phyloP scores from a whole-genome alignment of 2,329 filamentous ascomycete genomes.

The Aspergillus glaucus region DNA sequence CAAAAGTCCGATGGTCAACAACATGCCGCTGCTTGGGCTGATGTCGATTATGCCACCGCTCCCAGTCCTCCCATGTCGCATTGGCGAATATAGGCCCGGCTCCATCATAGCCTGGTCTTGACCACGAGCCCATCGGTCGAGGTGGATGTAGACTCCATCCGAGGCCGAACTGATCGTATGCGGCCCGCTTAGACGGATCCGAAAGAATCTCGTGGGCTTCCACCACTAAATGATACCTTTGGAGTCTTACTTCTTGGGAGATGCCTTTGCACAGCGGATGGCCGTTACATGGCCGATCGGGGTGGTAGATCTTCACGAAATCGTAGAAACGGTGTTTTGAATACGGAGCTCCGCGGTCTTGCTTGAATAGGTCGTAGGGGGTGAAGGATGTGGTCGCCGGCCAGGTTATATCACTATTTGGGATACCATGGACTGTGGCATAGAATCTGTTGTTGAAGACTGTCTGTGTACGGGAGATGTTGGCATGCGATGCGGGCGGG shows the following conservation, averaged over 20 bases:
- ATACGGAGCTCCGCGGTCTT: conserved; percentile 60
- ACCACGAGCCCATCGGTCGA: conserved; percentile 16
- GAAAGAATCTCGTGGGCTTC: conserved; percentile 84
- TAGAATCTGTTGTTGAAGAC: conserved; percentile 15
- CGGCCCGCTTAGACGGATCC: conserved; percentile 67
- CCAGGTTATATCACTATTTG: conserved; percentile 32
- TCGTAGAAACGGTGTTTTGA: conserved; percentile 80
- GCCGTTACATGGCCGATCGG: conserved; percentile 57
- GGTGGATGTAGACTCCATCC: conserved; percentile 63
- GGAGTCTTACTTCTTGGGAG: conserved; percentile 61
- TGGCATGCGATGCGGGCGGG: conserved; percentile 14
- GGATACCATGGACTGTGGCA: conserved; percentile 27
- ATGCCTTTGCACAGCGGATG: conserved; percentile 41
- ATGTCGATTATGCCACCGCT: conserved; percentile 63
- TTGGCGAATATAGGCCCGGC: conserved; percentile 56
- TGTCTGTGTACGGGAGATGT: conserved; percentile 8
- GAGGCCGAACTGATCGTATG: conserved; percentile 74
- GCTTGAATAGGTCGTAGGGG: conserved; percentile 81
- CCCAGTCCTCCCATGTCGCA: conserved; percentile 98
- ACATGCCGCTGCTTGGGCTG: conserved; percentile 37
- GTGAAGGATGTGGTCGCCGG: conserved; percentile 48
- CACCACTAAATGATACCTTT: conserved; percentile 84
- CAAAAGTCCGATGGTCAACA: conserved; percentile 77
- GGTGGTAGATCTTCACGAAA: conserved; percentile 93
- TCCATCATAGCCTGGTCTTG: conserved; percentile 9